Percentiles rank a stretch among this genome's conserved stretches.
Evolutionary conservation across 352 stramenopile species (phyloP).

Genomic region (Phytopythium kandeliae): DNA sequence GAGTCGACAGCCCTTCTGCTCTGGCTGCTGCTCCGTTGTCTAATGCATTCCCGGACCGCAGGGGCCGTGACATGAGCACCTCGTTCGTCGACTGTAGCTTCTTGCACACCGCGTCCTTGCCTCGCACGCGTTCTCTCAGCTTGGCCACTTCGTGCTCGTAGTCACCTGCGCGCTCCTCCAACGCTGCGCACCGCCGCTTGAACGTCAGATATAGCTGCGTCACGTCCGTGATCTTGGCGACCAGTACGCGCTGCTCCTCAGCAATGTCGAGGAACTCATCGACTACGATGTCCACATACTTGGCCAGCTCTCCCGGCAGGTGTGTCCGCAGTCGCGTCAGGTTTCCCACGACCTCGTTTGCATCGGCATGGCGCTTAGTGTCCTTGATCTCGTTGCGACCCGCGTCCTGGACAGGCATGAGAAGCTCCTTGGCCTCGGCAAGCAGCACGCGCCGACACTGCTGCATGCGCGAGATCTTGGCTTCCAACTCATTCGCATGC

Average conservation of each 20-base stretch:
- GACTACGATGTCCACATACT: slow-evolving; percentile 40
- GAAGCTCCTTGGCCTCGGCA: slow-evolving; percentile 34
- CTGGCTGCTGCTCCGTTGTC: neutral
- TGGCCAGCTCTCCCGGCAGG: slow-evolving; percentile 36
- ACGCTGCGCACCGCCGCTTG: slow-evolving; percentile 39
- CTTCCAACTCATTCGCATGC: slow-evolving; percentile 33
- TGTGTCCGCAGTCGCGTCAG: slow-evolving; percentile 38
- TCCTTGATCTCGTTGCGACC: neutral
- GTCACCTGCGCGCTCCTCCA: slow-evolving; percentile 31
- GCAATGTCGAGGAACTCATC: slow-evolving; percentile 51
- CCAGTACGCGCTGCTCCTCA: slow-evolving; percentile 47
- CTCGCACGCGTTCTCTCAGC: slow-evolving; percentile 34
- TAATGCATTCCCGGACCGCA: neutral
- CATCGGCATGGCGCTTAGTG: neutral
- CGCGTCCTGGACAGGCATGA: slow-evolving; percentile 23
- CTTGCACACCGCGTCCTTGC: slow-evolving; percentile 48
- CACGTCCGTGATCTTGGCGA: slow-evolving; percentile 51
- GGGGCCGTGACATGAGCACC: slow-evolving; percentile 40
- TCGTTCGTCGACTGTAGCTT: slow-evolving; percentile 65
- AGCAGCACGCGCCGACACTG: slow-evolving; percentile 36
- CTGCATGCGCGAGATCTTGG: slow-evolving; percentile 34
- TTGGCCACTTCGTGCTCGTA: slow-evolving; percentile 24
- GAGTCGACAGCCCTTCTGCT: neutral
- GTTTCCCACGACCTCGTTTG: slow-evolving; percentile 16
- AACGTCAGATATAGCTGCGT: slow-evolving; percentile 55